Evolutionary conservation across 202 grass and related monocot genomes (phyloP).

Genomic region (Bolboschoenoplectus hybrid): DNA sequence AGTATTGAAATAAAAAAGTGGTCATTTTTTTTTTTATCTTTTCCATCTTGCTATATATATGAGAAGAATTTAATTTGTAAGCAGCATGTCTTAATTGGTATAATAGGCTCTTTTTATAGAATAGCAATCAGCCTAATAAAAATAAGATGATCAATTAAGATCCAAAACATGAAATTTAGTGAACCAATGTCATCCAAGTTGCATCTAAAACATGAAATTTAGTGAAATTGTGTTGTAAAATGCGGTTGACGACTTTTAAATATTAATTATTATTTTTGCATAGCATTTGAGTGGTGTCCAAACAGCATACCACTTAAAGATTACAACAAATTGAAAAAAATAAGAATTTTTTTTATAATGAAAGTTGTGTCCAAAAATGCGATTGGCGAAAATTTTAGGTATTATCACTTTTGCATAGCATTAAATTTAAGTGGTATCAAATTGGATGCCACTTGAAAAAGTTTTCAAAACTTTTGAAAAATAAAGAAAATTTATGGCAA

Average conservation of each 20-base stretch:
- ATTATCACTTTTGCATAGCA: background rate
- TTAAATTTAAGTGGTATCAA: too few relatives aligned
- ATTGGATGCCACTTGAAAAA: background rate
- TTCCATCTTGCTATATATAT: background rate
- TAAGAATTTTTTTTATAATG: background rate
- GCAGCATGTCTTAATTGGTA: too few relatives aligned
- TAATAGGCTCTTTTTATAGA: too few relatives aligned
- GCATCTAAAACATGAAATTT: background rate
- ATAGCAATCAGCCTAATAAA: too few relatives aligned
- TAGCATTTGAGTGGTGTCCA: background rate
- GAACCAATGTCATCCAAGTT: background rate
- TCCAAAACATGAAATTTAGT: too few relatives aligned
- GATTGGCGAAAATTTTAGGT: background rate
- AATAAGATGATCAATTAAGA: too few relatives aligned
- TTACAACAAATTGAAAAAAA: too few relatives aligned
- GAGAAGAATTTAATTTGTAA: too few relatives aligned
- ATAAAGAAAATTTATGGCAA: background rate
- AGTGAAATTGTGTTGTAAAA: background rate
- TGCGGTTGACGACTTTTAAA: background rate
- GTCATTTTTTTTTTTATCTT: background rate
- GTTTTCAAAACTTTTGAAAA: background rate
- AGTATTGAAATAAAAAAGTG: background rate
- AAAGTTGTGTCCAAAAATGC: background rate
- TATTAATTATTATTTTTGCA: background rate
- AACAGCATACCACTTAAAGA: background rate